Evolutionary conservation across 345 rosid genomes (phyloP), one percentile per base, ranked within the genome.

Genomic region (Eucalyptus erythrocorys): DNA sequence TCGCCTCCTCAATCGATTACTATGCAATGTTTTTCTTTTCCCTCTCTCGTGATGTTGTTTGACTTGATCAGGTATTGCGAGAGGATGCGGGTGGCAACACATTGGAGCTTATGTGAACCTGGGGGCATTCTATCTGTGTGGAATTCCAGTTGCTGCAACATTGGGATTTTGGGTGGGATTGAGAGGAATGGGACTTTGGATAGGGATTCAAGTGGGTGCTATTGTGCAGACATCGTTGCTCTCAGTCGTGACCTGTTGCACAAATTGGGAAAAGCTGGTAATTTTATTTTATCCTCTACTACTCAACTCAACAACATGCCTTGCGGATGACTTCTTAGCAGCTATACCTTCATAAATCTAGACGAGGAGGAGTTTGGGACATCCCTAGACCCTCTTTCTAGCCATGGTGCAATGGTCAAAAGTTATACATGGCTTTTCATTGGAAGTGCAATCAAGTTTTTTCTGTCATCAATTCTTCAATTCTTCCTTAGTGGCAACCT

Each of bases 21-120:
- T 17, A 71, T 34, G 81, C 81, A 16, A 17, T 19, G 13, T 2
- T 22, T 37, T 71, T 68, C 17, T 22, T 12, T 24, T 21, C 6
- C 42, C 24, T 40, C 26, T 22, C 8, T 34, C 4, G 45, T 37
- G 45, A 76, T 76, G 45, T 21, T 76, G 82, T 37, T 76, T 76
- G 1, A 26, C 82, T 76, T 14, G 15, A 76, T 76, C 86, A 95
- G 98, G 99, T 50, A 89, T 95, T 90, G 96, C 97, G 12, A 96
- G 98, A 90, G 99, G 95, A 81, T 94, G 95, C 34, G 99, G 99
- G 59, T 96, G 99, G 99, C 99, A 97, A 91, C 91, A 95, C 59
- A 90, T 95, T 47, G 99, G 98, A 85, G 99, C 98, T 40, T 94
- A 91, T 90, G 92, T 97, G 14, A 97, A 96, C 91, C 94, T 96